Evolutionary conservation across 192 early-diverging fungal genomes (phyloP), one percentile per base, ranked within the genome.

Genomic region (Thoreauomyces humboldtii): DNA sequence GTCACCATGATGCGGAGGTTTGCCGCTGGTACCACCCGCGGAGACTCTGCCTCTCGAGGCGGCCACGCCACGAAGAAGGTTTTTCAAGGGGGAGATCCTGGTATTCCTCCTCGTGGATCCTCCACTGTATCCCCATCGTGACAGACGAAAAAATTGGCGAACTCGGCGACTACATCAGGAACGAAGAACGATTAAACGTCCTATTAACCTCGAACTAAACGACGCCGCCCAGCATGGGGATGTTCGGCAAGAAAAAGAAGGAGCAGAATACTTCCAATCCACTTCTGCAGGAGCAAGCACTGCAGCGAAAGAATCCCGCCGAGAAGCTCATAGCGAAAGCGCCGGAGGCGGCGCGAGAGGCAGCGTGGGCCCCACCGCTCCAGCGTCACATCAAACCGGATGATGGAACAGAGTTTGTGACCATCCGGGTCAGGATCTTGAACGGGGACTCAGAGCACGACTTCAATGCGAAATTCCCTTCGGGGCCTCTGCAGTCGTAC

Each of bases 371-470:
- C 22, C 77, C 76, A 2, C 79, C 83, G 0, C 52, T 85, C 12
- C 72, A 76, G 59, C 51, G 74, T 33, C 74, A 83, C 57, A 42
- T 74, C 33, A 75, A 73, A 36, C 69, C 70, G 6, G 56, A 75
- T 33, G 73, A 72, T 54, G 62, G 64, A 21, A 37, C 73, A 3
- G 62, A 69, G 17, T 79, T 66, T 66, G 59, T 81, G 0, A 78
- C 77, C 12, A 71, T 83, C 43, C 61, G 69, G 25, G 79, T 83
- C 0, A 65, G 83, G 22, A 68, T 85, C 7, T 52, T 83, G 22
- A 68, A 66, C 62, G 83, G 81, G 6, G 83, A 85, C 57, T 53
- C 64, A 21, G 78, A 77, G 51, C 67, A 76, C 33, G 79, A 85
- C 51, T 73, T 77, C 59, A 72, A 80, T 64, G 73, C 72, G 5